These are phyloP conservation scores for Malassezia slooffiae DNA, from an alignment of 1,284 basidiomycete species.

Conservation along the genomic window DNA sequence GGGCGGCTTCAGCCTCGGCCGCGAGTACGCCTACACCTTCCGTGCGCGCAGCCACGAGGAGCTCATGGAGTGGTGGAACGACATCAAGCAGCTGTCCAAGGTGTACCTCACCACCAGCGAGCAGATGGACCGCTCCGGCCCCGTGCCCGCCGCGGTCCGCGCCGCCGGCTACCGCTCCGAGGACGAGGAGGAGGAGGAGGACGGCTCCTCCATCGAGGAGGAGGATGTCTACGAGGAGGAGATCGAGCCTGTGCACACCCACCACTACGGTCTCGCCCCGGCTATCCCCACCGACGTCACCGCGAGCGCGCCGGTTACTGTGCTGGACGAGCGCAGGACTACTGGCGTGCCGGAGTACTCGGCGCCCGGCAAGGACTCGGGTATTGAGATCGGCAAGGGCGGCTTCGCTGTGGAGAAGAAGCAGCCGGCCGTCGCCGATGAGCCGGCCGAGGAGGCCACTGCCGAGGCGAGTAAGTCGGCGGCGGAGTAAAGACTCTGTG, in stretches of 20 bases:
- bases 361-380: slow-evolving; percentile 42
- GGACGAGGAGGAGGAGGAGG: slow-evolving; percentile 56
- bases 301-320: slow-evolving; percentile 25
- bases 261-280: slow-evolving; percentile 21
- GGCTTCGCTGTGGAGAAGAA: slow-evolving; percentile 43
- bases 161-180: slow-evolving; percentile 63
- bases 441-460: neutral
- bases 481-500: too few relatives aligned
- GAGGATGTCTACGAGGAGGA: slow-evolving; percentile 25
- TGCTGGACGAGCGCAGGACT: slow-evolving; percentile 28
- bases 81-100: slow-evolving; percentile 88
- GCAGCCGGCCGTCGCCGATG: neutral
- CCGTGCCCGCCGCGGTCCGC: slow-evolving; percentile 82
- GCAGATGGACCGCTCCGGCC: slow-evolving; percentile 82
- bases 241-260: slow-evolving; percentile 4
- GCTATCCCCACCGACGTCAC: slow-evolving; percentile 31
- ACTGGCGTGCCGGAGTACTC: slow-evolving; percentile 48
- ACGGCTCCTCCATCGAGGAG: slow-evolving; percentile 51
- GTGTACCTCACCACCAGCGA: slow-evolving; percentile 90
- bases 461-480: neutral
- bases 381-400: slow-evolving; percentile 55
- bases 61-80: slow-evolving; percentile 99
- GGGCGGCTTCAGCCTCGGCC: slow-evolving; percentile 53
- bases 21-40: slow-evolving; percentile 72
- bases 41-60: slow-evolving; percentile 80